Base-by-base conservation (phyloP, 345 rosid species). In the Limnanthes douglasii region DNA sequence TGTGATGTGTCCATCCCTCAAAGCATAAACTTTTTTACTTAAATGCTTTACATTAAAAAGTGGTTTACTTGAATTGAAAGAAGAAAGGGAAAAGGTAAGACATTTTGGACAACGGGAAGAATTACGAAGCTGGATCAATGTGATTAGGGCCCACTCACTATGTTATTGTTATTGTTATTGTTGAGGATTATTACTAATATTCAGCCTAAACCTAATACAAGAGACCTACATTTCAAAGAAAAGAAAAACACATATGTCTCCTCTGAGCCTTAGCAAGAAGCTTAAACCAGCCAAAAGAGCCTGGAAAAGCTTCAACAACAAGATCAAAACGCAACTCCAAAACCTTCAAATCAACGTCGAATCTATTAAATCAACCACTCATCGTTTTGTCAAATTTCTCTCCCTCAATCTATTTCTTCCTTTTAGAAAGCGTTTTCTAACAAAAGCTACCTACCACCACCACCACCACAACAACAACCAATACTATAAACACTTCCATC, bases 271-370 rank as follows among this genome's bases (percentile, higher is more conserved):
- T 7, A 39, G 18, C 35, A 79, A 48, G 72, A 81, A 64, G 79
- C 78, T 75, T 36, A 62, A 45, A 14, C 84, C 73, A 0, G 79
- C 71, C 8, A 72, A 64, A 30, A 57, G 45, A 50, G 86, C 86
- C 12, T 68, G 79, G 76, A 81, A 43, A 51, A 59, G 50, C 42
- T 57, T 81, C 49, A 44, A 66, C 13, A 28, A 21, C 39, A 56
- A 54, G 28, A 26, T 85, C 11, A 66, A 45, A 17, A 62, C 80
- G 13, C 72, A 75, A 33, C 41, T 74, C 45, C 65, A 56, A 19
- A 48, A 50, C 39, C 47, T 60, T 1, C 44, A 60, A 18, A 45
- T 72, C 45, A 48, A 31, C 48, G 39, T 56, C 30, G 34, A 69
- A 26, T 53, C 74, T 28, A 44, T 85, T 30, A 46, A 64, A 56